phyloP scores from a whole-genome alignment of 345 rosid species.

The Firmiana major region DNA sequence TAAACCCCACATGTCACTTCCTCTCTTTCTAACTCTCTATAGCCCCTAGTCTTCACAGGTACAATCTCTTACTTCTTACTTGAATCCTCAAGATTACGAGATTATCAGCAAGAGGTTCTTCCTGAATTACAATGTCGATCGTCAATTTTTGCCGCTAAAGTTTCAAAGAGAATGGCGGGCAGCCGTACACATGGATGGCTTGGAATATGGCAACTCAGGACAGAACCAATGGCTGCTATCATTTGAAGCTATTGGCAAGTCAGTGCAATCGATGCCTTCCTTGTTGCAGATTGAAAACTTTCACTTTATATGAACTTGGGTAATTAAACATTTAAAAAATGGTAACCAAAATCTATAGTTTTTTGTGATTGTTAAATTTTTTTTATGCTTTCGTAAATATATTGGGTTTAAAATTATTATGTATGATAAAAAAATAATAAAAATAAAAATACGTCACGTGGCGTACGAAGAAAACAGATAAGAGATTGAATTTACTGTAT shows the following conservation, averaged over 20 bases:
- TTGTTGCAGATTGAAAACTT: neutral
- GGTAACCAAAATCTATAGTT: neutral
- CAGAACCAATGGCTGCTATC: constrained; percentile 43
- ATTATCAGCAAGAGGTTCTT: constrained; percentile 37
- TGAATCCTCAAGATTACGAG: no score
- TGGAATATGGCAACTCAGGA: constrained; percentile 47
- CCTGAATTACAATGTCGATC: constrained; percentile 53
- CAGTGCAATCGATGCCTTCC: neutral
- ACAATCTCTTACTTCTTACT: no score
- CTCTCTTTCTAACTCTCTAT: no score
- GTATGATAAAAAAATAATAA: no score
- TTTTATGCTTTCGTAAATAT: neutral
- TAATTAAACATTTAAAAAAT: neutral
- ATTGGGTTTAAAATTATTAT: no score
- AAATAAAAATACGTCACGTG: no score
- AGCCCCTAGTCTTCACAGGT: no score
- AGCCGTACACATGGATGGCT: constrained; percentile 45
- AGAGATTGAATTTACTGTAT: no score
- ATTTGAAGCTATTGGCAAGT: constrained; percentile 38
- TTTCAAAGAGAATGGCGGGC: constrained; percentile 61
- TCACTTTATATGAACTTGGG: neutral
- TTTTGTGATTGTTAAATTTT: neutral
- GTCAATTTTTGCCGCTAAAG: constrained; percentile 51
- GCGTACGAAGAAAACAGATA: no score
- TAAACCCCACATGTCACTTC: no score